Evolutionary conservation across 2,329 filamentous ascomycete species (phyloP).

Genomic region (Colletotrichum brevisporum): DNA sequence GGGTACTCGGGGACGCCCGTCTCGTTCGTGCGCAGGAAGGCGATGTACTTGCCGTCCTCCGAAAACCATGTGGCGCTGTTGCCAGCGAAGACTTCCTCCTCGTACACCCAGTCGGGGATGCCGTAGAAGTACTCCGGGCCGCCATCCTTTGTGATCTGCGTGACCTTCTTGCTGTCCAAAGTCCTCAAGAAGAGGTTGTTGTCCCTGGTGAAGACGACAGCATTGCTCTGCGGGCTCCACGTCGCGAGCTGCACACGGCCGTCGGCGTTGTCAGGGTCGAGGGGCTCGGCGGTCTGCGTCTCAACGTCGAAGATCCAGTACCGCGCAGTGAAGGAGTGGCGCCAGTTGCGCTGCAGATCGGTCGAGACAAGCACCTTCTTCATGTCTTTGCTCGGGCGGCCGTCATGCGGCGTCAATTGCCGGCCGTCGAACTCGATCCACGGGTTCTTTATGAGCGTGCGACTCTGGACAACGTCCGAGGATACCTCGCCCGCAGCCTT

Average conservation of each 20-base stretch:
- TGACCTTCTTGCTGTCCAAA: constrained; percentile 65
- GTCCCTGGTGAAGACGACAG: constrained; percentile 88
- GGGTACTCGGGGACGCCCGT: constrained; percentile 92
- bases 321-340: constrained; percentile 86
- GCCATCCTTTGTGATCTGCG: constrained; percentile 87
- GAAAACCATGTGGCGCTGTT: constrained; percentile 91
- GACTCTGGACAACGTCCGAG: constrained; percentile 62
- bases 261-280: constrained; percentile 78
- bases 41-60: constrained; percentile 82
- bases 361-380: constrained; percentile 89
- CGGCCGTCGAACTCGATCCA: constrained; percentile 73
- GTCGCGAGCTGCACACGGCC: constrained; percentile 84
- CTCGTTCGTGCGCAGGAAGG: constrained; percentile 90
- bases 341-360: constrained; percentile 82
- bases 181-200: constrained; percentile 92
- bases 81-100: constrained; percentile 82
- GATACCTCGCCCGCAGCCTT: constrained; percentile 45
- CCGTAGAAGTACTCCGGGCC: constrained; percentile 93
- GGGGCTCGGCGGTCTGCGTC: constrained; percentile 80
- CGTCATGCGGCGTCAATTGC: constrained; percentile 69
- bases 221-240: constrained; percentile 91
- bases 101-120: constrained; percentile 95
- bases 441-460: constrained; percentile 80
- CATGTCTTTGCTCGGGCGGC: constrained; percentile 85
- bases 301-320: constrained; percentile 96